Evolutionary conservation across 306 rosid species (phyloP), one percentile per base, ranked within the genome.

Genomic region (Cucurbita pepo): DNA sequence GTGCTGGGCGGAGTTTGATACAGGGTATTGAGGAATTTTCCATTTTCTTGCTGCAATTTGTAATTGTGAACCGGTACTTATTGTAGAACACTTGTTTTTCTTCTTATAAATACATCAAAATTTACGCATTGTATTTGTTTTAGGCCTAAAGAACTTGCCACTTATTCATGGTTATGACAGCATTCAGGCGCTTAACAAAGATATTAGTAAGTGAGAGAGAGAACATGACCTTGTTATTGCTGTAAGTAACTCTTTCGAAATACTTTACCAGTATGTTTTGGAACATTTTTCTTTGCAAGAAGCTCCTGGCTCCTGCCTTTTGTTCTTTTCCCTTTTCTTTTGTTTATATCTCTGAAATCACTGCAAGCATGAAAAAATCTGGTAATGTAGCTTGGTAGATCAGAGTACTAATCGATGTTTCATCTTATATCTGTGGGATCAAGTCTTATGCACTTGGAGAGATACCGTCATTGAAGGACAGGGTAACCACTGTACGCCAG

Each of bases 401-500:
- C 69, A 70, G 51, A 41, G 71, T 82, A 63, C 82, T 89, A 30
- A 81, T 70, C 71, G 36, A 57, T 62, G 52, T 16, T 69, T 56
- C 61, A 52, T 54, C 71, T 87, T 25, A 77, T 44, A 79, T 83
- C 58, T 43, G 55, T 82, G 78, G 85, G 76, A 69, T 56, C 80
- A 85, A 94, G 99, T 94, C 99, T 18, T 94, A 94, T 79, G 97
- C 91, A 36, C 92, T 91, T 44, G 99, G 99, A 76, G 97, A 94
- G 87, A 94, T 94, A 61, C 96, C 97, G 10, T 94, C 95, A 15
- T 72, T 84, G 73, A 80, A 89, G 85, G 99, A 94, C 82, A 87
- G 95, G 41, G 85, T 94, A 74, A 94, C 97, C 75, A 64, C 82
- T 53, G 90, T 91, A 75, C 96, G 99, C 75, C 96, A 91, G 81